Percentiles rank a stretch among this genome's conserved stretches.
Evolutionary conservation across 306 rosid genomes (phyloP).

Genomic region (Malus orientalis): DNA sequence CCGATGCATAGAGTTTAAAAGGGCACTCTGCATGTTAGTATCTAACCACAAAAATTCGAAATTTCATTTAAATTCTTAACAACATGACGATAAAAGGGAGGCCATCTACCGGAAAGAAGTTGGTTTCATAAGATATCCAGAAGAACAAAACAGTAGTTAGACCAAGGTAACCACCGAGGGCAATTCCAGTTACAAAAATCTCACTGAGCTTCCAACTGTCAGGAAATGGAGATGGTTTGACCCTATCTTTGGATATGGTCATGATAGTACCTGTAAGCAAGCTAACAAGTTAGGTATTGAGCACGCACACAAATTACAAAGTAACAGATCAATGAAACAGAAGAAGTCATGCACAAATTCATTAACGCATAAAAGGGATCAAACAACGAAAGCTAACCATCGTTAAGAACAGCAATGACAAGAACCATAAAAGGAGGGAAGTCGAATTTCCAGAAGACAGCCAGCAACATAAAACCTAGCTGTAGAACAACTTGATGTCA

Average conservation of each 20-base stretch:
- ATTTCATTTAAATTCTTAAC: background rate
- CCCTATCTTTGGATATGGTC: conserved; percentile 76
- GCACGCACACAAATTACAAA: background rate
- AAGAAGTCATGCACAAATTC: background rate
- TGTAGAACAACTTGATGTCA: conserved; percentile 16
- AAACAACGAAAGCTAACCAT: conserved; percentile 42
- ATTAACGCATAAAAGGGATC: background rate
- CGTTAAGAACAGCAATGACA: conserved; percentile 67
- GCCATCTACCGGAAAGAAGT: conserved; percentile 44
- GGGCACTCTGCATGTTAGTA: background rate
- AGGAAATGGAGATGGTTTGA: conserved; percentile 65
- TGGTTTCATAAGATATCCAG: conserved; percentile 28
- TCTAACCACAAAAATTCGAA: background rate
- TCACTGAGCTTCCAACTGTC: conserved; percentile 76
- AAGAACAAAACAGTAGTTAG: conserved; percentile 60
- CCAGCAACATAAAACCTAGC: conserved; percentile 61
- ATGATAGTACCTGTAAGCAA: conserved; percentile 53
- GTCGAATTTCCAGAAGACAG: conserved; percentile 56
- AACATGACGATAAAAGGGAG: background rate
- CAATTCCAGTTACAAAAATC: conserved; percentile 63
- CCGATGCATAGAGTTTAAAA: background rate
- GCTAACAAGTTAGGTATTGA: conserved; percentile 1
- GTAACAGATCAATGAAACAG: background rate
- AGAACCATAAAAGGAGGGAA: conserved; percentile 84
- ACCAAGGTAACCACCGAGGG: conserved; percentile 58